A percentile compares a stretch with the other conserved stretches of the same genome.
Evolutionary conservation across 768 basidiomycete species (phyloP).

Genomic region (Lentinus tigrinus): DNA sequence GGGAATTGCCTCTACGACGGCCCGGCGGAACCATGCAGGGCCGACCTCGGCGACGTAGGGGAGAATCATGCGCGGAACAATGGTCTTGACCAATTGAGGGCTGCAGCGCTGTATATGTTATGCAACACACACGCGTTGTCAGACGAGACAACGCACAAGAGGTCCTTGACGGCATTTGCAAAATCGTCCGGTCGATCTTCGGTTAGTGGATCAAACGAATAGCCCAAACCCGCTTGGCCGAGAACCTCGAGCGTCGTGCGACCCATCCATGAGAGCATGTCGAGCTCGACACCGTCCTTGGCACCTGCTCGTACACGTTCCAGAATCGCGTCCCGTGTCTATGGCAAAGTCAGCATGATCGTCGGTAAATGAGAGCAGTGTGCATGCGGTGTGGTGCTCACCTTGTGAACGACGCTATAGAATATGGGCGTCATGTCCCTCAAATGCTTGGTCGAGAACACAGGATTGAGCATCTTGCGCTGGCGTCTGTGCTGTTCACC

Average conservation of each 20-base stretch:
- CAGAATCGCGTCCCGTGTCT: slow-evolving; percentile 18
- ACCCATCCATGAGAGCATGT: slow-evolving; percentile 35
- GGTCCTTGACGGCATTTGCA: slow-evolving; percentile 13
- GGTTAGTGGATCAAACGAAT: slow-evolving; percentile 24
- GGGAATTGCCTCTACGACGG: slow-evolving; percentile 18
- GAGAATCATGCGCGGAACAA: not conserved
- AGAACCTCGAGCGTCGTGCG: slow-evolving; percentile 45
- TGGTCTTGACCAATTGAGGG: slow-evolving; percentile 7
- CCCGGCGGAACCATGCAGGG: slow-evolving; percentile 16
- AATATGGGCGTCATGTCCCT: slow-evolving; percentile 45
- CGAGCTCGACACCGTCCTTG: slow-evolving; percentile 16
- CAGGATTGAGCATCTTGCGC: slow-evolving; percentile 46
- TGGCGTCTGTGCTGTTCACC: slow-evolving; percentile 17
- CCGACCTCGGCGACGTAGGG: slow-evolving; percentile 13
- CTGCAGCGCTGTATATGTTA: not conserved
- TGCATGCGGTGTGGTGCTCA: slow-evolving; percentile 19
- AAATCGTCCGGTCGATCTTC: slow-evolving; percentile 14
- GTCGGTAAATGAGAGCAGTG: slow-evolving; percentile 17
- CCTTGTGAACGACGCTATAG: slow-evolving; percentile 45
- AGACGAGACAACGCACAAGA: slow-evolving; percentile 22
- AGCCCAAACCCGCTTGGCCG: slow-evolving; percentile 25
- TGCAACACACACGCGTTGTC: slow-evolving; percentile 17
- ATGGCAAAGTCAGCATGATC: not conserved
- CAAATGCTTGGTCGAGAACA: slow-evolving; percentile 47
- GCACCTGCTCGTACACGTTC: slow-evolving; percentile 1